These are phyloP conservation scores for Cercophora newfieldiana DNA, from an alignment of 495 filamentous ascomycete species.

Conservation along the genomic window DNA sequence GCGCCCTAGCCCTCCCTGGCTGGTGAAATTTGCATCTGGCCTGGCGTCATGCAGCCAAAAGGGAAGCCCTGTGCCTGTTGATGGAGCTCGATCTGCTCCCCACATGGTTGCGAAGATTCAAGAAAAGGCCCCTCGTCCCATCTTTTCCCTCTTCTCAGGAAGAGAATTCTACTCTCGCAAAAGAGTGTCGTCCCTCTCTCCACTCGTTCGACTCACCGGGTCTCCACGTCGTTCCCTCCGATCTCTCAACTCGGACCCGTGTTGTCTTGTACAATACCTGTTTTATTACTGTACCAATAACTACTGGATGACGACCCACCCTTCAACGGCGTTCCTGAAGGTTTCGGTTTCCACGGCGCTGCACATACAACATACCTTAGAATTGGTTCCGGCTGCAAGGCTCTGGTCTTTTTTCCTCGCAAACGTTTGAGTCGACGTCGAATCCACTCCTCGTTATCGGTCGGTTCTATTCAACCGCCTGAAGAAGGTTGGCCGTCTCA, in stretches of 20 bases:
- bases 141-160: neutral
- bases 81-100: neutral
- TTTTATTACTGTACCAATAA: constrained; percentile 4
- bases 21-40: constrained; percentile 20
- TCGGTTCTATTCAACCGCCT: constrained; percentile 25
- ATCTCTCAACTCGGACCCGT: neutral
- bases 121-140: constrained; percentile 10
- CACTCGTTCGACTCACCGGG: constrained; percentile 7
- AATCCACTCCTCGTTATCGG: constrained; percentile 16
- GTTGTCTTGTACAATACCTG: neutral
- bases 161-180: neutral
- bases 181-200: neutral
- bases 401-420: neutral
- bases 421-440: constrained; percentile 16
- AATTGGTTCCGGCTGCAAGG: neutral
- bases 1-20: constrained; percentile 6
- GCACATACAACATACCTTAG: neutral
- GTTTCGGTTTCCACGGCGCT: neutral
- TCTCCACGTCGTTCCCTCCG: neutral
- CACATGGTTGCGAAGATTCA: neutral
- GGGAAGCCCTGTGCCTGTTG: constrained; percentile 10
- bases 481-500: constrained; percentile 19
- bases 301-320: neutral
- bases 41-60: constrained; percentile 33
- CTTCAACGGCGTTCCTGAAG: neutral